Evolutionary conservation across 805 yeast species (phyloP).

Genomic region (Cyberlindnera americana): DNA sequence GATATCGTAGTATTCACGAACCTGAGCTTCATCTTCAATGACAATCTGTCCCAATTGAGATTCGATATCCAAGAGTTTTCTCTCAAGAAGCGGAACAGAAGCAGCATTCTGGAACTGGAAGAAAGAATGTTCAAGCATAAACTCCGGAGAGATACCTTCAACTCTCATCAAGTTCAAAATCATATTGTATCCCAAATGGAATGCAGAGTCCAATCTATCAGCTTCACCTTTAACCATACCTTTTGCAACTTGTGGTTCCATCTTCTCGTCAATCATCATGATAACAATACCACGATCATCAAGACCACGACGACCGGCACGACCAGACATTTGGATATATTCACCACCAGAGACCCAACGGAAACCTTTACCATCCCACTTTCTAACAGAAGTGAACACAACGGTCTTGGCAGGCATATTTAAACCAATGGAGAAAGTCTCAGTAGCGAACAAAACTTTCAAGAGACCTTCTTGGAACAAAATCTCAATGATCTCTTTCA

Average conservation of each 20-base stretch:
- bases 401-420: slow-evolving; percentile 99
- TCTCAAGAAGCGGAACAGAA: slow-evolving; percentile 82
- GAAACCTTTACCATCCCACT: slow-evolving; percentile 97
- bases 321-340: slow-evolving; percentile 98
- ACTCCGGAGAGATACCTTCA: slow-evolving; percentile 97
- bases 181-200: slow-evolving; percentile 97
- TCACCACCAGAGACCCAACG: slow-evolving; percentile 99
- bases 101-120: slow-evolving; percentile 93
- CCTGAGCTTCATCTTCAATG: slow-evolving; percentile 69
- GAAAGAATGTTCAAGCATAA: slow-evolving; percentile 91
- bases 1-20: slow-evolving; percentile 81
- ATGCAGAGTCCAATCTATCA: slow-evolving; percentile 94
- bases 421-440: slow-evolving; percentile 95
- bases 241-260: slow-evolving; percentile 99
- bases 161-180: slow-evolving; percentile 92
- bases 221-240: slow-evolving; percentile 99
- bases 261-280: slow-evolving; percentile 98
- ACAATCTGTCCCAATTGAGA: slow-evolving; percentile 43
- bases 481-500: slow-evolving; percentile 93
- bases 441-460: slow-evolving; percentile 95
- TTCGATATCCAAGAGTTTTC: slow-evolving; percentile 52
- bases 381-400: slow-evolving; percentile 94
- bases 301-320: slow-evolving; percentile 99
- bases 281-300: slow-evolving; percentile 99
- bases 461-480: slow-evolving; percentile 94